Percentiles rank a stretch among this genome's conserved stretches.
phyloP scores from a whole-genome alignment of 805 yeast genomes.

The Starmera quercuum region DNA sequence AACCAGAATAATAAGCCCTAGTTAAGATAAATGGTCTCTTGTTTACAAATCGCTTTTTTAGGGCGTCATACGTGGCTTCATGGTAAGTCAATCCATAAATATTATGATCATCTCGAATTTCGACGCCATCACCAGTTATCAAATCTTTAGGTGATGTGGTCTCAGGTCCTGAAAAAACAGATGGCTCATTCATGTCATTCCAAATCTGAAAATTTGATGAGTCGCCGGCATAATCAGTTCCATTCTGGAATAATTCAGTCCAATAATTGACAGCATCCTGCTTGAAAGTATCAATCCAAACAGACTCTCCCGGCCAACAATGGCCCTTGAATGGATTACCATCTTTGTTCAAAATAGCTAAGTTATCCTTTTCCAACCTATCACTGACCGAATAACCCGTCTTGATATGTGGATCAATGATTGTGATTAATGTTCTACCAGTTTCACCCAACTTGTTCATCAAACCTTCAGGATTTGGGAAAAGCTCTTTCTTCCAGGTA shows the following conservation, averaged over 20 bases:
- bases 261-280: slow-evolving; percentile 56
- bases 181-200: slow-evolving; percentile 99
- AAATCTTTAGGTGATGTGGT: slow-evolving; percentile 80
- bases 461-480: slow-evolving; percentile 72
- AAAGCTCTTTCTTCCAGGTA: slow-evolving; percentile 74
- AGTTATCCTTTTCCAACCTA: slow-evolving; percentile 29
- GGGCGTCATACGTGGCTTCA: slow-evolving; percentile 68
- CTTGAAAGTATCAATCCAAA: slow-evolving; percentile 85
- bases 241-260: slow-evolving; percentile 44
- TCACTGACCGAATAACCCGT: slow-evolving; percentile 60
- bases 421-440: slow-evolving; percentile 74
- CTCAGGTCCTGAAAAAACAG: slow-evolving; percentile 92
- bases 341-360: slow-evolving; percentile 38
- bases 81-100: slow-evolving; percentile 74
- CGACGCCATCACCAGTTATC: slow-evolving; percentile 73
- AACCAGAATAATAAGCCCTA: slow-evolving; percentile 82
- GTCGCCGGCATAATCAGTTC: slow-evolving; percentile 36
- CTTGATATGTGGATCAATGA: slow-evolving; percentile 90
- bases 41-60: slow-evolving; percentile 40
- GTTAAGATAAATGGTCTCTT: slow-evolving; percentile 85
- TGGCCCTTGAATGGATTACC: slow-evolving; percentile 66
- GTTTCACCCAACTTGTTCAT: slow-evolving; percentile 54
- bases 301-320: slow-evolving; percentile 97
- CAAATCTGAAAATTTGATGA: slow-evolving; percentile 73
- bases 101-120: slow-evolving; percentile 89